Evolutionary conservation across 495 filamentous ascomycete species (phyloP), one percentile per base, ranked within the genome.

Genomic region (Podospora pseudocomata): DNA sequence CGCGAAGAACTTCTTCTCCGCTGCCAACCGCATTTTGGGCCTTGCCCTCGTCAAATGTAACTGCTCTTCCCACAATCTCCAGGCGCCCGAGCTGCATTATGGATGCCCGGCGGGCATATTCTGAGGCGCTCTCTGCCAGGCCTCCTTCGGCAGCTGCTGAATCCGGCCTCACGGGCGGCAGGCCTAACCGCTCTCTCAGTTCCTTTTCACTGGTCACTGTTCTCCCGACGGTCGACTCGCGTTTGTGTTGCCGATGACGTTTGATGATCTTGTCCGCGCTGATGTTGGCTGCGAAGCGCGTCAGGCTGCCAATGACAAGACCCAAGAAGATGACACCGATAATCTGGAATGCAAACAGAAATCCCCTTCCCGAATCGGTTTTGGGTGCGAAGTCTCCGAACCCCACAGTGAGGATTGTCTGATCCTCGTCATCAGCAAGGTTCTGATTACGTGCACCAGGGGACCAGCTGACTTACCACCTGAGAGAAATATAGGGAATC

Each of bases 291-390:
- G 86, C 85, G 67, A 92, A 92, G 34, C 83, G 85, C 23, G 86
- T 84, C 57, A 94, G 87, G 27, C 88, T 90, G 19, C 87, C 86
- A 71, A 93, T 85, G 62, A 93, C 87, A 4, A 94, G 80, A 85
- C 91, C 91, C 3, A 94, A 79, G 54, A 88, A 88, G 2, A 92
- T 81, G 63, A 93, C 90, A 9, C 91, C 91, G n/a, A 89, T 83
- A 44, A 92, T 82, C 2, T 91, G 88, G 69, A 86, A 94, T 0
- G 90, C 89, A 55, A 94, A 89, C 0, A 93, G 71, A 6, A 94
- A 76, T 77, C 80, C 67, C 80, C 84, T 18, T 81, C 85, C 71
- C 44, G 64, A 61, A 63, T 77, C 69, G 39, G 90, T 69, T 67
- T 68, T 2, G 82, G 90, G 32, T 74, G 79, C 70, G 79, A 88